phyloP scores from a whole-genome alignment of 2,329 filamentous ascomycete species.

The Aspergillus pseudoviridinutans region DNA sequence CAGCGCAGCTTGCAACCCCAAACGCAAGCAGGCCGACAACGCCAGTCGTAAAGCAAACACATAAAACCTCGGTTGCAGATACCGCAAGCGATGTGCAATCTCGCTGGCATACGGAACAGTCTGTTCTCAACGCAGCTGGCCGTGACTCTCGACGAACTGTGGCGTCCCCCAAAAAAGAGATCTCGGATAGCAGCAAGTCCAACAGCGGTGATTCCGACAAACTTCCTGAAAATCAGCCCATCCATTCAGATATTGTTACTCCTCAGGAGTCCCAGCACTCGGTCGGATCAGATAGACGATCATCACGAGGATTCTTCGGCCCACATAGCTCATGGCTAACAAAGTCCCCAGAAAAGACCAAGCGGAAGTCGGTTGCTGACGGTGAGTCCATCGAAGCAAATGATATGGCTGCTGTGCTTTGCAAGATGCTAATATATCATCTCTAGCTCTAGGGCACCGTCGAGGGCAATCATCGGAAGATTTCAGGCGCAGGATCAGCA shows the following conservation, averaged over 20 bases:
- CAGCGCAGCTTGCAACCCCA: slow-evolving; percentile 21
- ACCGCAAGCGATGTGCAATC: neutral
- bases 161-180: neutral
- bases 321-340: slow-evolving; percentile 18
- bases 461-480: slow-evolving; percentile 29
- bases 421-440: neutral
- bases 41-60: neutral
- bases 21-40: slow-evolving; percentile 12
- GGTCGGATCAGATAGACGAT: slow-evolving; percentile 2
- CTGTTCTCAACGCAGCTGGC: neutral
- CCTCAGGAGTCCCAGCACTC: neutral
- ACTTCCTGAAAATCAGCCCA: slow-evolving; percentile 3
- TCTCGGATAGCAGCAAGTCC: neutral
- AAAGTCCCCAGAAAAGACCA: slow-evolving; percentile 12
- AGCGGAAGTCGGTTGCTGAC: slow-evolving; percentile 7
- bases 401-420: neutral
- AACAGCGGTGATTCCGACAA: slow-evolving; percentile 5
- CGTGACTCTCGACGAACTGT: slow-evolving; percentile 2
- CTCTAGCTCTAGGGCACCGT: slow-evolving; percentile 13
- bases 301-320: slow-evolving; percentile 12
- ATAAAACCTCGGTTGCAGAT: neutral
- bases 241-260: slow-evolving; percentile 1
- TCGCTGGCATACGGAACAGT: slow-evolving; percentile 2
- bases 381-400: slow-evolving; percentile 6
- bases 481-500: slow-evolving; percentile 30